phyloP scores from a whole-genome alignment of 2,329 filamentous ascomycete species.

The Leptographium procerum region DNA sequence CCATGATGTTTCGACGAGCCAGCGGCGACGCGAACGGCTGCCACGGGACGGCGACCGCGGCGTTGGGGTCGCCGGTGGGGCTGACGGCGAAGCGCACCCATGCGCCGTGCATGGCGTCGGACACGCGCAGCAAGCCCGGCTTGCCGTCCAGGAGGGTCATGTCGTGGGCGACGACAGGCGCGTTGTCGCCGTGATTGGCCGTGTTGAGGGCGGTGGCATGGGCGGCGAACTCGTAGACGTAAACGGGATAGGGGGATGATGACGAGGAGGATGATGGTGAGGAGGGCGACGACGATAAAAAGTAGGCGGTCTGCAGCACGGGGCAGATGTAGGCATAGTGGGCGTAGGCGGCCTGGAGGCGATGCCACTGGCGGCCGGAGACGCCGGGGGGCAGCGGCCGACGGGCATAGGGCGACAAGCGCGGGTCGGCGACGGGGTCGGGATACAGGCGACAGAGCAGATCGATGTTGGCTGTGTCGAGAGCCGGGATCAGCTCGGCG shows the following conservation, averaged over 20 bases:
- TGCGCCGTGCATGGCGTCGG: constrained; percentile 30
- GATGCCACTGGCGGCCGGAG: constrained; percentile 41
- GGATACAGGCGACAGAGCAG: constrained; percentile 51
- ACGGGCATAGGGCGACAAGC: constrained; percentile 14
- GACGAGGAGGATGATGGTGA: constrained; percentile 6
- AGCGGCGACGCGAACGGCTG: constrained; percentile 21
- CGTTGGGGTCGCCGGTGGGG: constrained; percentile 7
- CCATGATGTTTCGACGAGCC: constrained; percentile 12
- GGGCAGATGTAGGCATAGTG: constrained; percentile 56
- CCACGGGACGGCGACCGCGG: not conserved
- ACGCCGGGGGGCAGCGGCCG: constrained; percentile 24
- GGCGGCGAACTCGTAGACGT: constrained; percentile 50
- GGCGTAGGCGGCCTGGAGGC: constrained; percentile 48
- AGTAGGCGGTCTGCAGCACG: constrained; percentile 46
- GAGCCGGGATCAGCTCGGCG: constrained; percentile 44
- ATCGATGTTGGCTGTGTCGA: constrained; percentile 39
- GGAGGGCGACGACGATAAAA: constrained; percentile 14
- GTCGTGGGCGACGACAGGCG: constrained; percentile 31
- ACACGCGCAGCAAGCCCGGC: constrained; percentile 26
- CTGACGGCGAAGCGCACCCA: constrained; percentile 26
- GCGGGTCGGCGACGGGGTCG: constrained; percentile 30
- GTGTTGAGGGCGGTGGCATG: constrained; percentile 23
- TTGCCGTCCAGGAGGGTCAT: constrained; percentile 19
- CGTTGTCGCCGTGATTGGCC: constrained; percentile 38
- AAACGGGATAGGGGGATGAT: constrained; percentile 20